Base-by-base conservation (phyloP, 345 rosid species). In the Odontarrhena argentea region DNA sequence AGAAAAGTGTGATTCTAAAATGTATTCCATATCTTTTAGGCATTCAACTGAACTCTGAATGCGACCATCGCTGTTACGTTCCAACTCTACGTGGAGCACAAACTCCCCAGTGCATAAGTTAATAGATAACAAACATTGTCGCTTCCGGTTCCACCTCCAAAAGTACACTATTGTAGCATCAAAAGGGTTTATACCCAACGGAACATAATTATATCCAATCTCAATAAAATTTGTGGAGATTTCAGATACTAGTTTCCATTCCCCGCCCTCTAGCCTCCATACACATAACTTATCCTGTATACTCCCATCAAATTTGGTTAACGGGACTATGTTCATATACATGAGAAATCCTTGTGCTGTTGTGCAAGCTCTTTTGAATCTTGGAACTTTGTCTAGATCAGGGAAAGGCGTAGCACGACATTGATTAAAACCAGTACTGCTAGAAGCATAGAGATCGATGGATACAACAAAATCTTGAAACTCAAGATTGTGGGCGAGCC, bases 381-480 rank as follows among this genome's bases (percentile, higher is more conserved):
- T 47, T 0, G 44, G 4, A 35, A 2, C n/a, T 47, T 35, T 35
- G 2, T 8, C 67, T n/a, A 12, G 7, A 24, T 62, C 67, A 62
- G 55, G 67, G 28, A 62, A 47, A 18, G 35, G 55, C 7, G 24
- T 62, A 47, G 10, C 44, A 3, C 30, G 35, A 3, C 35, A 47
- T 4, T 8, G 35, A 35, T 47, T 35, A 62, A 2, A 36, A 5
- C 3, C 18, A 3, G 38, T 36, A 0, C 22, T 18, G 22, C 12
- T 13, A 34, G 0, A 5, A 38, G 36, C 43, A 2, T 32, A 66
- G 61, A 55, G 10, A 43, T 66, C 24, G 6, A 53, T 3, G 0
- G 70, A 65, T 54, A 65, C 50, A 8, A 65, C 7, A 13, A 54
- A 14, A 14, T 60, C 53, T 15, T 61, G 43, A 10, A 15, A 2